A percentile compares a stretch with the other conserved stretches of the same genome.
phyloP scores from a whole-genome alignment of 306 rosid species.

The Quercus rubra region DNA sequence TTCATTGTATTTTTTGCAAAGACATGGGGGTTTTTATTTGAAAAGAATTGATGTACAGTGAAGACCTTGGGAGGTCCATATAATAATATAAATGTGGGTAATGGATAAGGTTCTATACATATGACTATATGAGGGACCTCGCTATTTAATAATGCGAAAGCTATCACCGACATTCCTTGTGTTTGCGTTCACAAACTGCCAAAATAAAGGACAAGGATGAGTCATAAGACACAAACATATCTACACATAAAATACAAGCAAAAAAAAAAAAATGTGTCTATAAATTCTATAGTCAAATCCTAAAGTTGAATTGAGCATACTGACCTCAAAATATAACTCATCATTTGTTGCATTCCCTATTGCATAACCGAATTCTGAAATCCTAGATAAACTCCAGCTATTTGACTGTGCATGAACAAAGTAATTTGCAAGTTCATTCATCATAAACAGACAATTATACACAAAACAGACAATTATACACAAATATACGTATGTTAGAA shows the following conservation, averaged over 20 bases:
- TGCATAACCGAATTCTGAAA: conserved; percentile 36
- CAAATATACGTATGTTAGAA: too few relatives aligned
- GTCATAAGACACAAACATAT: not conserved
- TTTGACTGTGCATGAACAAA: not conserved
- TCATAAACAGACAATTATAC: not conserved
- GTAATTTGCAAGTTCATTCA: not conserved
- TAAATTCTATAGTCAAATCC: not conserved
- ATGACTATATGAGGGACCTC: not conserved
- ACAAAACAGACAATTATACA: too few relatives aligned
- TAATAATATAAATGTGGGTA: not conserved
- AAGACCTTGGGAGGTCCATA: not conserved
- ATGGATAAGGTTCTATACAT: not conserved
- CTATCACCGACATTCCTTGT: conserved; percentile 32
- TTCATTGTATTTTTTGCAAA: too few relatives aligned
- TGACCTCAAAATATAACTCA: conserved; percentile 40
- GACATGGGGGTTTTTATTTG: too few relatives aligned
- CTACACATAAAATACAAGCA: not conserved
- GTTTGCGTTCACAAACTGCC: conserved; percentile 39
- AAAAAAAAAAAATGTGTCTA: too few relatives aligned
- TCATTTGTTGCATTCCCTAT: conserved; percentile 45
- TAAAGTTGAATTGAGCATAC: not conserved
- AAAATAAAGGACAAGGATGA: not conserved
- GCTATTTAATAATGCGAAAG: conserved; percentile 29
- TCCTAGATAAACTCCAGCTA: conserved; percentile 37
- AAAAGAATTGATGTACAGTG: too few relatives aligned